Percentiles rank a stretch among this genome's conserved stretches.
phyloP scores from a whole-genome alignment of 2,329 filamentous ascomycete species.

The Chrysoporthe cubensis region DNA sequence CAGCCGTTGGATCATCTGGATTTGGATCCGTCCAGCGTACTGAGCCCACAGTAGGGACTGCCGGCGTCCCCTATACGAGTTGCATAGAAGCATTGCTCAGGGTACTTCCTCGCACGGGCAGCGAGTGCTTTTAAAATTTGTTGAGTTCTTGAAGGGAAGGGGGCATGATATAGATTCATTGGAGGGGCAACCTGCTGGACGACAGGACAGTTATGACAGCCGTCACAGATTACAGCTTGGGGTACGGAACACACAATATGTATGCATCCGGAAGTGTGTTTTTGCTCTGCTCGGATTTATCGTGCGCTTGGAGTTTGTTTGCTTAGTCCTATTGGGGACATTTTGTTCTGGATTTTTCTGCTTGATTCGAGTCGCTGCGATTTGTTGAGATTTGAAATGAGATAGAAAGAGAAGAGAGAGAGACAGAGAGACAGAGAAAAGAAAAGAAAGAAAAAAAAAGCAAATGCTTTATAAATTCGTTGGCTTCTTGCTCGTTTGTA shows the following conservation, averaged over 20 bases:
- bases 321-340: neutral
- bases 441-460: neutral
- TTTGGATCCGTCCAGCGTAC: neutral
- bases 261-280: neutral
- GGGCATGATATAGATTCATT: neutral
- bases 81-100: neutral
- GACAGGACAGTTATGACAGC: slow-evolving; percentile 5
- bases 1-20: neutral
- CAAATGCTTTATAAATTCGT: neutral
- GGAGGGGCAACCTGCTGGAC: slow-evolving; percentile 10
- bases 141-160: neutral
- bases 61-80: neutral
- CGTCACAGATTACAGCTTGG: neutral
- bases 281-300: neutral
- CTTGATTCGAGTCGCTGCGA: neutral
- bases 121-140: neutral
- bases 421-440: neutral
- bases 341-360: neutral
- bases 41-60: neutral
- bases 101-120: neutral
- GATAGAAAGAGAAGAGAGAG: neutral
- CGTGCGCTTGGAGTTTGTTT: neutral
- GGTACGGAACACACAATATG: neutral
- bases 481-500: neutral
- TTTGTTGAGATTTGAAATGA: neutral